phyloP scores from a whole-genome alignment of 23 red algal genomes.

The Pyropia haitanensis region DNA sequence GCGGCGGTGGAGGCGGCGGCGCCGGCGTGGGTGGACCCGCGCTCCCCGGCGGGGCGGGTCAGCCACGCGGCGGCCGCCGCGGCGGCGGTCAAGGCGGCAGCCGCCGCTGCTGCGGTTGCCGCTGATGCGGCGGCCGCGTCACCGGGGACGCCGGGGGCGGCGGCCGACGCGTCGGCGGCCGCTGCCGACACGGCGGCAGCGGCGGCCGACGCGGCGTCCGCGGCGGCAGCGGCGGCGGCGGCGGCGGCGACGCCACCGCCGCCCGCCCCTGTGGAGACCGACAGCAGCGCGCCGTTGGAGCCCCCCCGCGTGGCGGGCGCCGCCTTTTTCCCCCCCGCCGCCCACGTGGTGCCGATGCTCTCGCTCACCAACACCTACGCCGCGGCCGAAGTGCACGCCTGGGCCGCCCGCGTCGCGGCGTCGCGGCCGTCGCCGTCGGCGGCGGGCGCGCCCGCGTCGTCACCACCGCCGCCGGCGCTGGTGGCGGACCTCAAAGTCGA shows the following conservation, averaged over 20 bases:
- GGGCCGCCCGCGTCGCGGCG: constrained; percentile 17
- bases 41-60: constrained; percentile 46
- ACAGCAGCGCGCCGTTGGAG: too few relatives aligned
- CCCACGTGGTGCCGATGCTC: constrained; percentile 45
- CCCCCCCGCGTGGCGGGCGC: neutral
- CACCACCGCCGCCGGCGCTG: neutral
- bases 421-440: neutral
- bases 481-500: constrained; percentile 58
- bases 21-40: constrained; percentile 45
- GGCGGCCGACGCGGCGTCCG: constrained; percentile 10
- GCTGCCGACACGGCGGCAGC: constrained; percentile 18
- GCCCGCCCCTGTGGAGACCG: too few relatives aligned
- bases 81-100: constrained; percentile 19
- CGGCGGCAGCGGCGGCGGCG: neutral
- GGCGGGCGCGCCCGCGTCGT: neutral
- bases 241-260: too few relatives aligned
- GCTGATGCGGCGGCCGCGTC: constrained; percentile 12
- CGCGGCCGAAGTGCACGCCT: constrained; percentile 27
- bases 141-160: constrained; percentile 7
- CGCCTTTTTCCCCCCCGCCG: constrained; percentile 24
- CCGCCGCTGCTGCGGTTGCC: constrained; percentile 26
- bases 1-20: constrained; percentile 32
- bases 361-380: constrained; percentile 57
- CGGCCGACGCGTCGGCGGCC: constrained; percentile 1
- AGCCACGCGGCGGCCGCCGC: constrained; percentile 37